A percentile compares a stretch with the other conserved stretches of the same genome.
These are phyloP conservation scores for Talaromyces sp. DNA, from an alignment of 2,329 filamentous ascomycete species.

Conservation along the genomic window DNA sequence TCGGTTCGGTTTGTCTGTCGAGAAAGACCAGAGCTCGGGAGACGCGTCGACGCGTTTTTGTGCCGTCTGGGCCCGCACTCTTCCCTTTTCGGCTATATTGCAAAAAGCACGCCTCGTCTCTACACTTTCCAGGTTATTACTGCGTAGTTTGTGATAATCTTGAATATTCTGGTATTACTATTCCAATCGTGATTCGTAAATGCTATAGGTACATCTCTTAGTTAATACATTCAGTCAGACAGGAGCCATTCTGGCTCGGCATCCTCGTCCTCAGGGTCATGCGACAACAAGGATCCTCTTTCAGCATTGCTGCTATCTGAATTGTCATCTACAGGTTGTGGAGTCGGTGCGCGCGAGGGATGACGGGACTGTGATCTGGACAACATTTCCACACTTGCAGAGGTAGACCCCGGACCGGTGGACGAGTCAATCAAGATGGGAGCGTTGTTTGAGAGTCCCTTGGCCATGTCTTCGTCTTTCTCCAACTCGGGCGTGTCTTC, in stretches of 20 bases:
- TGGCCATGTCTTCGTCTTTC: not conserved
- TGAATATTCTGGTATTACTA: not conserved
- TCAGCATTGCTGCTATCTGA: constrained; percentile 33
- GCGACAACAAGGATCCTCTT: constrained; percentile 49
- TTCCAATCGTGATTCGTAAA: not conserved
- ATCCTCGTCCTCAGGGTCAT: constrained; percentile 61
- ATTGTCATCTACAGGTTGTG: constrained; percentile 16
- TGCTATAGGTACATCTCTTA: not conserved
- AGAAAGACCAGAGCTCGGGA: not conserved
- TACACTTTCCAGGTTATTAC: not conserved
- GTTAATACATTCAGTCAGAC: constrained; percentile 20
- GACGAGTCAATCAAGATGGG: constrained; percentile 23
- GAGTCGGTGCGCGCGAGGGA: constrained; percentile 10
- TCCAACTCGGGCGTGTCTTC: not conserved
- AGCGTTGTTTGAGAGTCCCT: constrained; percentile 16
- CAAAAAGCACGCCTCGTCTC: not conserved
- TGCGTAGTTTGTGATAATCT: not conserved
- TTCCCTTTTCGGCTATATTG: constrained; percentile 7
- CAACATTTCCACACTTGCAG: constrained; percentile 20
- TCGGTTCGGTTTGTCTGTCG: not conserved
- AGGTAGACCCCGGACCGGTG: constrained; percentile 16
- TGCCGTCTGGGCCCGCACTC: not conserved
- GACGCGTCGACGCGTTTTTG: constrained; percentile 7
- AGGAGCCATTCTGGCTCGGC: constrained; percentile 60
- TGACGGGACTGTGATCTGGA: constrained; percentile 15